Conservation (phyloP, 2,329 filamentous ascomycete species). For the Pyrenochaeta sp. region DNA sequence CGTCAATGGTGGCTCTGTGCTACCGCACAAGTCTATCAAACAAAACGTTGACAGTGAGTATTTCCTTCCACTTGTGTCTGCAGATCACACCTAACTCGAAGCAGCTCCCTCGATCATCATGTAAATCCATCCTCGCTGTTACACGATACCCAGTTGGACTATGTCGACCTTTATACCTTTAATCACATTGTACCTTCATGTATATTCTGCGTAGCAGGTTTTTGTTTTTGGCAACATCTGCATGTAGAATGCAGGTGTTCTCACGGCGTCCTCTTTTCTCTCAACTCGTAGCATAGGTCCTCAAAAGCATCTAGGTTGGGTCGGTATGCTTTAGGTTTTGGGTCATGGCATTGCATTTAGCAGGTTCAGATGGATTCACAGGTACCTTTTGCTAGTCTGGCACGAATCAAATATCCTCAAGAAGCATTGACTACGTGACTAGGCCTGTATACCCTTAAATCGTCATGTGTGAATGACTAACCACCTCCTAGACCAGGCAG, state of each 20-base stretch:
- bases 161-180: slow-evolving; percentile 35
- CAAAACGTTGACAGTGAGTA: slow-evolving; percentile 80
- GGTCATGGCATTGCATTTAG: not conserved
- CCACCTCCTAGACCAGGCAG: not conserved
- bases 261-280: slow-evolving; percentile 17
- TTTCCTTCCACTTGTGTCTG: not conserved
- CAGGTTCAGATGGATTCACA: not conserved
- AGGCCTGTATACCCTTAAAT: not conserved
- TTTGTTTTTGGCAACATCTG: slow-evolving; percentile 12
- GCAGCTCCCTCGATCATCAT: slow-evolving; percentile 58
- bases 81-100: slow-evolving; percentile 18
- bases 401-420: not conserved
- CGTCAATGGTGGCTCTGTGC: slow-evolving; percentile 93
- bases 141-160: slow-evolving; percentile 17
- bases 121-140: slow-evolving; percentile 42
- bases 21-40: slow-evolving; percentile 99
- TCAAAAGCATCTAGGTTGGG: slow-evolving; percentile 25
- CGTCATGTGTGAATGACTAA: not conserved
- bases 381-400: not conserved
- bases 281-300: slow-evolving; percentile 20
- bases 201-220: slow-evolving; percentile 42
- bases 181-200: slow-evolving; percentile 45
- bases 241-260: slow-evolving; percentile 21
- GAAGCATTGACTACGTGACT: not conserved
- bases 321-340: slow-evolving; percentile 19